A percentile compares a stretch with the other conserved stretches of the same genome.
Evolutionary conservation across 306 rosid species (phyloP).

Genomic region (Neltuma alba): DNA sequence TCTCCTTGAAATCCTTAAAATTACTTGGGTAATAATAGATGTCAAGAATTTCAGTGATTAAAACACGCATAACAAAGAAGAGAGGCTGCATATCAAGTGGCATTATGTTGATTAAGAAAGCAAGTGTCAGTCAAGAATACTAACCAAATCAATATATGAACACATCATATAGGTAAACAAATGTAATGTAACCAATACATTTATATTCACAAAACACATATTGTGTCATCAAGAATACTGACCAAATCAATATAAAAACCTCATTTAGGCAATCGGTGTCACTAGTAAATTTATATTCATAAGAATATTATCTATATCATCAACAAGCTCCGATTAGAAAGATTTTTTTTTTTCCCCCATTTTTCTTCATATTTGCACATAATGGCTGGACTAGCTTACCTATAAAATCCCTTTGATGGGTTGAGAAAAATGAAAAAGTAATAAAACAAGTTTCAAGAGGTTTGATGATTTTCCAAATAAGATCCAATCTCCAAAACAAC

Average conservation of each 20-base stretch:
- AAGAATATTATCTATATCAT: not conserved
- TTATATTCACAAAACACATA: too few species aligned
- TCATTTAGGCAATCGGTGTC: not conserved
- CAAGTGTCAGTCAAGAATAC: slow-evolving; percentile 5
- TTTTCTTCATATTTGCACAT: not conserved
- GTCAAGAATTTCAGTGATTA: not conserved
- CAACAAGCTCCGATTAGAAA: slow-evolving; percentile 1
- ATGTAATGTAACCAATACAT: too few species aligned
- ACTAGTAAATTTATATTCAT: slow-evolving; percentile 13
- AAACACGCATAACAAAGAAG: not conserved
- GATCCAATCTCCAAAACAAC: not conserved
- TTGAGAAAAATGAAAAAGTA: slow-evolving; percentile 10
- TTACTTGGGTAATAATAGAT: not conserved
- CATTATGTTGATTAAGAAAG: not conserved
- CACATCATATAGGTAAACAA: not conserved
- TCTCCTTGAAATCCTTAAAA: not conserved
- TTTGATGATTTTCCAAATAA: slow-evolving; percentile 6
- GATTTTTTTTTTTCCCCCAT: not conserved
- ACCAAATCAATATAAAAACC: not conserved
- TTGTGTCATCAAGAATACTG: slow-evolving; percentile 1
- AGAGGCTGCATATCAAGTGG: not conserved
- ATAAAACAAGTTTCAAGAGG: slow-evolving; percentile 1
- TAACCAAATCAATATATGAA: not conserved
- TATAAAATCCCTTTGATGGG: not conserved
- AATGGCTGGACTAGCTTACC: not conserved